Evolutionary conservation across 345 rosid genomes (phyloP), one percentile per base, ranked within the genome.

Genomic region (Eucalyptus leucophloia): DNA sequence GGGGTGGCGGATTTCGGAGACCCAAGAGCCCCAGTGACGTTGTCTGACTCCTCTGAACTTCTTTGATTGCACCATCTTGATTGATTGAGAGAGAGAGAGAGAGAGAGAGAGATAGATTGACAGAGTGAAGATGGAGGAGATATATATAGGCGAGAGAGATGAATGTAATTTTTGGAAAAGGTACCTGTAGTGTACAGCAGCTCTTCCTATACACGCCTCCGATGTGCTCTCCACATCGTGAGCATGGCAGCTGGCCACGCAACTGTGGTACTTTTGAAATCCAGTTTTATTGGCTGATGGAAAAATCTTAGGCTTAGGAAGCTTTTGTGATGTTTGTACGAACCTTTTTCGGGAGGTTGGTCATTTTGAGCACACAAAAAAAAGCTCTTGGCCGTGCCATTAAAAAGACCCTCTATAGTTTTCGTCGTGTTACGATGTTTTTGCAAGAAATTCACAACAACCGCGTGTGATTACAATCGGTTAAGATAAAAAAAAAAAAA

Each of bases 1-100:
- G 8, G 96, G 96, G 56, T 94, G 96, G 86, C 95, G 95, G 91
- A 94, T 94, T 91, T 94, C 96, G 40, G 95, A 93, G 37, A 94
- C 96, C 96, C 96, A 94, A n/a, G 96, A 94, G 87, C 96, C 96
- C 96, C 96, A 94, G 47, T 94, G 96, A 62, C 95, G 96, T 88
- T 94, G 96, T 91, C 96, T 91, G 91, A 94, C 96, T 89, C 96
- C 96, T 91, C 96, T 92, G 91, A 90, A 94, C 94, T 94, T 94
- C 93, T 92, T 93, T 62, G 96, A 90, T 81, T 93, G 96, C 86
- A 94, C 96, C 96, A 94, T 77, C 28, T 77, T 77, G 47, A 37
- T 26, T 54, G 77, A 9, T 8, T 34, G 8, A 40, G 34, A 32
- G 56, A 82, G 62, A 53, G 24, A 32, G 56, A 82, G 62, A 51